phyloP scores from a whole-genome alignment of 805 yeast genomes.

The Pichia cabralensis region DNA sequence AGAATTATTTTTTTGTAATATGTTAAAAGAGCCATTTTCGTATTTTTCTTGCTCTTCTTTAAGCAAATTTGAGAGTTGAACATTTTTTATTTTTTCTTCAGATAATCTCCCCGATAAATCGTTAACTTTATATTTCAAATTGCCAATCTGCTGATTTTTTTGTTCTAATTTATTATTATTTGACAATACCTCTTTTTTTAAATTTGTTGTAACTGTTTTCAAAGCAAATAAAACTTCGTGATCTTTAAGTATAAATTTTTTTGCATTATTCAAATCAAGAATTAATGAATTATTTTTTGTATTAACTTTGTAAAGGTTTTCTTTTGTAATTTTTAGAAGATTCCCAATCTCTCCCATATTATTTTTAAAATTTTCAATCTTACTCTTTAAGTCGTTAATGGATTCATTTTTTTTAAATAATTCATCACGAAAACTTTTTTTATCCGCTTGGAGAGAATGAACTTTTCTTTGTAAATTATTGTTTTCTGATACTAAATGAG shows the following conservation, averaged over 20 bases:
- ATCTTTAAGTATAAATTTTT: constrained; percentile 2
- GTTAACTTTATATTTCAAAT: constrained; percentile 29
- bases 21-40: too few species aligned
- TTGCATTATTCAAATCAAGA: constrained; percentile 9
- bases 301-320: constrained; percentile 1
- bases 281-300: constrained; percentile 1
- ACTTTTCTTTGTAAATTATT: constrained; percentile 7
- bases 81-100: constrained; percentile 34
- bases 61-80: constrained; percentile 18
- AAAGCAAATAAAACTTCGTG: constrained; percentile 7
- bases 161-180: constrained; percentile 7
- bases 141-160: constrained; percentile 20
- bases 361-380: constrained; percentile 3
- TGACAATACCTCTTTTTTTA: constrained; percentile 10
- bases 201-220: constrained; percentile 10
- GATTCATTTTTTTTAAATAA: constrained; percentile 4
- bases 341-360: constrained; percentile 2
- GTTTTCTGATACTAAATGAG: constrained; percentile 9
- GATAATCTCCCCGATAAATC: constrained; percentile 36
- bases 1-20: too few species aligned
- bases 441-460: constrained; percentile 4
- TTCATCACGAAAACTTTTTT: constrained; percentile 4
- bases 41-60: constrained; percentile 8
- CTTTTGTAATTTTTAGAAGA: constrained; percentile 6
- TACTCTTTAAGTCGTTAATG: constrained; percentile 8